These are phyloP conservation scores for Hypoxylon sp. DNA, from an alignment of 2,329 filamentous ascomycete species.

Conservation along the genomic window DNA sequence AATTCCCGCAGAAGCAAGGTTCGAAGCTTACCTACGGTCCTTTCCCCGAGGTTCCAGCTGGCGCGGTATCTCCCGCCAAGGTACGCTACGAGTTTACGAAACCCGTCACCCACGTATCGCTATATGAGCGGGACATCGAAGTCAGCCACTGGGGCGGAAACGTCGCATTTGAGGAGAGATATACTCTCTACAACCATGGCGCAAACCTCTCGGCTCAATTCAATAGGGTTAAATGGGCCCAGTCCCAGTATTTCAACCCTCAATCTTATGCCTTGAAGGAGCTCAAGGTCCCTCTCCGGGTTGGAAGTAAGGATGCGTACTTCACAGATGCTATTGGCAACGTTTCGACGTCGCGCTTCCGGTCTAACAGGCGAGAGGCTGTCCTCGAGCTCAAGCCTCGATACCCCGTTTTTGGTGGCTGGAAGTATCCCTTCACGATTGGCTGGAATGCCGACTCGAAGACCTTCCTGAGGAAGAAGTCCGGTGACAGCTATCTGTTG, in stretches of 20 bases:
- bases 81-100: constrained; percentile 97
- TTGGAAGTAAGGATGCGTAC: constrained; percentile 89
- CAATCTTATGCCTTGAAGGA: constrained; percentile 84
- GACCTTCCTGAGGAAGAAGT: constrained; percentile 78
- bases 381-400: constrained; percentile 91
- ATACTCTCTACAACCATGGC: constrained; percentile 88
- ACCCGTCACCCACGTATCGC: constrained; percentile 83
- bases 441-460: constrained; percentile 94
- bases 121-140: constrained; percentile 91
- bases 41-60: constrained; percentile 86
- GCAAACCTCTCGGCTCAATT: constrained; percentile 83
- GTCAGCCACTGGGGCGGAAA: constrained; percentile 99
- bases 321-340: constrained; percentile 98
- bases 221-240: constrained; percentile 82
- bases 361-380: constrained; percentile 82
- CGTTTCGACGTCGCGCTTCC: constrained; percentile 92
- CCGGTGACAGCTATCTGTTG: constrained; percentile 81
- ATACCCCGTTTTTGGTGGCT: constrained; percentile 96
- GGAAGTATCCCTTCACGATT: constrained; percentile 97
- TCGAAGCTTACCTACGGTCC: constrained; percentile 91
- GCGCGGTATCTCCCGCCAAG: constrained; percentile 78
- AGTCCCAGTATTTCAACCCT: constrained; percentile 82
- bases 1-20: constrained; percentile 84
- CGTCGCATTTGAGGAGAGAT: constrained; percentile 93
- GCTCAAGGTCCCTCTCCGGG: constrained; percentile 82